phyloP scores from a whole-genome alignment of 2,329 filamentous ascomycete species.

The Fusarium zealandicum region DNA sequence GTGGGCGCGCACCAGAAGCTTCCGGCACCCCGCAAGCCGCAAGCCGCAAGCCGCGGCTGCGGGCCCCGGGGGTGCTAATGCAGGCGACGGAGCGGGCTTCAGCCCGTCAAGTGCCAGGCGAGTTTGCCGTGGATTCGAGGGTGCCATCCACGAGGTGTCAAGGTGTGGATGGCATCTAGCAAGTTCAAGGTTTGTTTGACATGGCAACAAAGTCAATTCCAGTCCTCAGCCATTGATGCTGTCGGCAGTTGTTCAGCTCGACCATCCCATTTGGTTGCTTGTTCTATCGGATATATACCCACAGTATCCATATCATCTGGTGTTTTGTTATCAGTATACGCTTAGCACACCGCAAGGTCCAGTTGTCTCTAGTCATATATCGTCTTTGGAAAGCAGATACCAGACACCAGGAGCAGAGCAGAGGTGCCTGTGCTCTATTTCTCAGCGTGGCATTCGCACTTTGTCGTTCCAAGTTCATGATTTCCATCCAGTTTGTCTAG shows the following conservation, averaged over 20 bases:
- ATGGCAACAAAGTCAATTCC: conserved; percentile 9
- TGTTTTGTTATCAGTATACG: neutral
- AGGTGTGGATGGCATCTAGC: neutral
- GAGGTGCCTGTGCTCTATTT: conserved; percentile 2
- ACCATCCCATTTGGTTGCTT: neutral
- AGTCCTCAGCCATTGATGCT: neutral
- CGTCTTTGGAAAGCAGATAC: no score
- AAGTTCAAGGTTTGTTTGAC: conserved; percentile 17
- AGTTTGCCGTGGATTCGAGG: neutral
- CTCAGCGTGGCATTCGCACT: conserved; percentile 7
- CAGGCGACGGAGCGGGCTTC: conserved; percentile 7
- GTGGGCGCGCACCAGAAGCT: conserved; percentile 20
- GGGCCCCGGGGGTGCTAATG: conserved; percentile 23
- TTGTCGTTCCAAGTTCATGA: conserved; percentile 1
- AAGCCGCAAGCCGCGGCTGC: conserved; percentile 30
- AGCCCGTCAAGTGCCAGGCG: neutral
- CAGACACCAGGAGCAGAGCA: neutral
- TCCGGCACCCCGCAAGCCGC: conserved; percentile 33
- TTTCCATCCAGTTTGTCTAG: conserved; percentile 5
- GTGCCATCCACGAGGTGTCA: neutral
- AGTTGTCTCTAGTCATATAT: neutral
- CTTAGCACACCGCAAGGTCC: neutral
- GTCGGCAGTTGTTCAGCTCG: conserved; percentile 18
- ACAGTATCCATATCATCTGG: neutral
- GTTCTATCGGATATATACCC: neutral